Conservation (phyloP, 2,329 filamentous ascomycete species). For the Amphichorda felina region DNA sequence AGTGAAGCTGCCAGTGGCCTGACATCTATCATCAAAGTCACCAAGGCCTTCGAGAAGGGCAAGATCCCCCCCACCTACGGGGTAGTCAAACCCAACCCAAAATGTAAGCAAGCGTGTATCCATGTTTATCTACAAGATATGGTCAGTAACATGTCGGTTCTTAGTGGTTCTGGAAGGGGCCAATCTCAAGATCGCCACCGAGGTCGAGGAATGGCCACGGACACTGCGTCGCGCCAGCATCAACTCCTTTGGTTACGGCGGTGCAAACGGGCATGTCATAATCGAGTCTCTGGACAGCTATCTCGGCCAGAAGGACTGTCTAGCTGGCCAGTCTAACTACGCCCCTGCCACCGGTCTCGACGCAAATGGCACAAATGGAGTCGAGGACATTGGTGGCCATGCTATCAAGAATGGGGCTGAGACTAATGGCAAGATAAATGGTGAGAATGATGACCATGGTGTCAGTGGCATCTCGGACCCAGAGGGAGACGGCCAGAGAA, state of each 20-base stretch:
- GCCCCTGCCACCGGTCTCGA: neutral
- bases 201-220: neutral
- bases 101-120: no score
- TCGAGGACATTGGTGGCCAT: no score
- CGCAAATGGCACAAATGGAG: no score
- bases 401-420: neutral
- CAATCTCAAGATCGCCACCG: neutral
- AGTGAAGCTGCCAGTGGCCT: constrained; percentile 15
- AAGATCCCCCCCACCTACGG: constrained; percentile 14
- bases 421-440: no score
- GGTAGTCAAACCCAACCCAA: constrained; percentile 12
- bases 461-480: no score
- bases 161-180: no score
- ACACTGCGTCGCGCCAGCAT: constrained; percentile 4
- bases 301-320: no score
- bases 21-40: constrained; percentile 13
- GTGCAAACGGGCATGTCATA: constrained; percentile 30
- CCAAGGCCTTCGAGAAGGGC: constrained; percentile 13
- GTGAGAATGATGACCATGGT: no score
- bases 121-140: neutral
- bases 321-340: no score
- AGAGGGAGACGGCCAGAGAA: neutral
- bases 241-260: constrained; percentile 26
- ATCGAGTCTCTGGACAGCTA: constrained; percentile 13
- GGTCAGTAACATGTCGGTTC: no score